phyloP scores from a whole-genome alignment of 106 monocot genomes.

The Triglochin maritima region DNA sequence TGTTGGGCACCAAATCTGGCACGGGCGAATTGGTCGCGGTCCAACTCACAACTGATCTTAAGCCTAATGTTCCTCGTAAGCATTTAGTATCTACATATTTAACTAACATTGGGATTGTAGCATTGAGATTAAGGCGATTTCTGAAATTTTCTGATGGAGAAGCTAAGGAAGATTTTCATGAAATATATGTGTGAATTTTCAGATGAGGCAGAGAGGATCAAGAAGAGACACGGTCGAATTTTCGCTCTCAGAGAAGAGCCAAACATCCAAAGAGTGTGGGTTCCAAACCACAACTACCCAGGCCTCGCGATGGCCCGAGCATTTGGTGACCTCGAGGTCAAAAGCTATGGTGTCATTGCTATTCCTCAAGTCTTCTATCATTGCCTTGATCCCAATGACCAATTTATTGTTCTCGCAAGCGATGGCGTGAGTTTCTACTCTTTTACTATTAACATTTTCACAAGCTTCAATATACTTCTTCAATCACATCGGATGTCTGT shows the following conservation, averaged over 20 bases:
- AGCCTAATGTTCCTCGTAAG: conserved; percentile 64
- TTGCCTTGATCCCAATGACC: conserved; percentile 32
- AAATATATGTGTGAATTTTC: background rate
- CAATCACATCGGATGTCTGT: background rate
- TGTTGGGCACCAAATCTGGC: conserved; percentile 44
- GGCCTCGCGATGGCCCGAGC: conserved; percentile 93
- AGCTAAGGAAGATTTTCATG: background rate
- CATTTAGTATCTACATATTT: background rate
- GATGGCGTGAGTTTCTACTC: conserved; percentile 41
- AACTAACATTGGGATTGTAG: background rate
- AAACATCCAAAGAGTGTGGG: conserved; percentile 53
- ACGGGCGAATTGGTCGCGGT: conserved; percentile 44
- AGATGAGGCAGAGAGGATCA: conserved; percentile 83
- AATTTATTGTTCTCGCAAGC: conserved; percentile 69
- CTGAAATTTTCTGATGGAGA: background rate
- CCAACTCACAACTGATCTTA: conserved; percentile 83
- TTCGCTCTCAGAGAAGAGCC: conserved; percentile 70
- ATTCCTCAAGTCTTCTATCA: conserved; percentile 62
- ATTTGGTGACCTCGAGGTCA: conserved; percentile 74
- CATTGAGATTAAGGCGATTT: background rate
- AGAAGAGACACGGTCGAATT: conserved; percentile 54
- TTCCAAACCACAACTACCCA: conserved; percentile 61
- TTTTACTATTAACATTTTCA: background rate
- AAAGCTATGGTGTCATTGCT: conserved; percentile 77
- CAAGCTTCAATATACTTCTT: background rate